A percentile compares a stretch with the other conserved stretches of the same genome.
phyloP scores from a whole-genome alignment of 169 alveolate genomes.

The Cryptosporidium meleagridis region DNA sequence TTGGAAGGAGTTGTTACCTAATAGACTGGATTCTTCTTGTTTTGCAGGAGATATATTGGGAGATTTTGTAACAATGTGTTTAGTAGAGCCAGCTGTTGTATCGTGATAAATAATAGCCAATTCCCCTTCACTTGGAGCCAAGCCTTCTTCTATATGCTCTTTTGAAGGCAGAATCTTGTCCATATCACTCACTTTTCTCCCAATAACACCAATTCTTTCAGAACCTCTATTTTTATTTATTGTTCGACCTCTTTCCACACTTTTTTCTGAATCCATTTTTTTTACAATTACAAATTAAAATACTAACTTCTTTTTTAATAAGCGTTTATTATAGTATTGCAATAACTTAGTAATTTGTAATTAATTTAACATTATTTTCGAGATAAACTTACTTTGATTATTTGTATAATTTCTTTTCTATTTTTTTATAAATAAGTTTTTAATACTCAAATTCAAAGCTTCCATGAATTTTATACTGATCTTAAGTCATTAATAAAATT shows the following conservation, averaged over 20 bases:
- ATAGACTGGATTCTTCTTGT: constrained; percentile 49
- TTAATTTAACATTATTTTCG: too few species aligned
- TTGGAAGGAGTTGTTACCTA: not conserved
- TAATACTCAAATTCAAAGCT: not conserved
- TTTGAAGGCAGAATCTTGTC: constrained; percentile 39
- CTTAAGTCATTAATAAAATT: too few species aligned
- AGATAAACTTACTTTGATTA: not conserved
- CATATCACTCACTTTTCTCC: constrained; percentile 59
- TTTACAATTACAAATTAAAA: not conserved
- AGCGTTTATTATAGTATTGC: not conserved
- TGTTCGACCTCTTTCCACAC: constrained; percentile 47
- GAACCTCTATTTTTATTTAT: constrained; percentile 8
- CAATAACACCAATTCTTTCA: constrained; percentile 52
- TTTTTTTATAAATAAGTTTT: too few species aligned
- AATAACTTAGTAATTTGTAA: too few species aligned
- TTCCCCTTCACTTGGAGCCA: constrained; percentile 62
- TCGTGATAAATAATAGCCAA: constrained; percentile 58
- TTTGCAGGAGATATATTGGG: constrained; percentile 45
- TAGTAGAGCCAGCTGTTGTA: constrained; percentile 45
- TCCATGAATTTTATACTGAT: not conserved
- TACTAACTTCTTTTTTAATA: not conserved
- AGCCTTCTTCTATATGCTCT: constrained; percentile 32
- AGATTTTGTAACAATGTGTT: constrained; percentile 33
- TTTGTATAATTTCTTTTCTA: too few species aligned
- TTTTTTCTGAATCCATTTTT: constrained; percentile 49